These are phyloP conservation scores for Curvularia hawaiiensis DNA, from an alignment of 2,329 filamentous ascomycete genomes.

Conservation along the genomic window DNA sequence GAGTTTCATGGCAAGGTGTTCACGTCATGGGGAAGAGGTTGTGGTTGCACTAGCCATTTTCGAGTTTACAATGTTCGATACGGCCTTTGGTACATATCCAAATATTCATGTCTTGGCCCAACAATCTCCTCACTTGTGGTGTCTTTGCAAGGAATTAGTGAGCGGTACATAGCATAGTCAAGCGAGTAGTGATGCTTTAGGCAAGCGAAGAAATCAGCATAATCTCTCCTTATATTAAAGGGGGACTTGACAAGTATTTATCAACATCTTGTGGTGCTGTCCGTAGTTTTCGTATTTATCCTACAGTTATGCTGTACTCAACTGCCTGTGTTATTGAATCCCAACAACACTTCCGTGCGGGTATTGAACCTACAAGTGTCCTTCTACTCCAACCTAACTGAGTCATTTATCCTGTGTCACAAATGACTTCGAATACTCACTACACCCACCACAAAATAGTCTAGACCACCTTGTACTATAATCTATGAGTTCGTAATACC, in stretches of 20 bases:
- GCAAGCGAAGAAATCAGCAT: not conserved
- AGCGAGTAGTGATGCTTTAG: not conserved
- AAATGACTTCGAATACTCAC: no score
- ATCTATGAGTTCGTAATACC: not conserved
- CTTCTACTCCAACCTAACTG: no score
- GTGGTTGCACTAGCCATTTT: constrained; percentile 9
- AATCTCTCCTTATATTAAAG: not conserved
- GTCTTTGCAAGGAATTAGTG: not conserved
- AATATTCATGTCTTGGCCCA: not conserved
- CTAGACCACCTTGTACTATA: no score
- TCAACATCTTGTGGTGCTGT: not conserved
- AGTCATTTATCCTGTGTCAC: no score
- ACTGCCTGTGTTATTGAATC: not conserved
- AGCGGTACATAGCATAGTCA: not conserved
- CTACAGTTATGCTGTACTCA: not conserved
- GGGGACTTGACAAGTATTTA: no score
- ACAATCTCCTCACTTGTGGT: not conserved
- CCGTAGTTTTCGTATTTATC: no score
- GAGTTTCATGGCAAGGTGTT: constrained; percentile 26
- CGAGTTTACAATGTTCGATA: constrained; percentile 12
- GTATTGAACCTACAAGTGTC: constrained; percentile 11
- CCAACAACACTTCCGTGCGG: not conserved
- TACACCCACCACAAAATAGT: no score
- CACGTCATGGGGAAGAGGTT: constrained; percentile 17
- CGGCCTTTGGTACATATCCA: constrained; percentile 3